Evolutionary conservation across 1,284 basidiomycete genomes (phyloP), one percentile per base, ranked within the genome.

Genomic region (Uromyces viciae-fabae): DNA sequence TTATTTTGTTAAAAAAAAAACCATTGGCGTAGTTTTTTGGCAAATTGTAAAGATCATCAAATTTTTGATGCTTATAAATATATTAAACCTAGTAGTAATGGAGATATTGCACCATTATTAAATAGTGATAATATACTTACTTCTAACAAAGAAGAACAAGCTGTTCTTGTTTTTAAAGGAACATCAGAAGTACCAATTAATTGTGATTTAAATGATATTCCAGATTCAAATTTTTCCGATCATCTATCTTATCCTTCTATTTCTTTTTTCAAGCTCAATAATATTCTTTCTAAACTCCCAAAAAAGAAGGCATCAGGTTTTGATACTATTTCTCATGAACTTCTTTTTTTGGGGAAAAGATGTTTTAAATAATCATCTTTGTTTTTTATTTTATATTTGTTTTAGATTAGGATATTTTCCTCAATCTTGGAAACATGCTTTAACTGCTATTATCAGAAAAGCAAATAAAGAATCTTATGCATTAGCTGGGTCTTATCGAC

Each of bases 401-500:
- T 28, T 56, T 19, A 5, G 28, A 19, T 19, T 56, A 8, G 52
- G 52, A 28, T 56, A 56, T 19, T 56, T 56, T 56, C 52, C 52
- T 56, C 5, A 56, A 7, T 4, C 4, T 4, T 56, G 52, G 52
- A 56, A 28, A 19, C 52, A 56, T 56, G 52, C 52, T 11, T 11
- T 49, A 49, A 54, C 49, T 22, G 71, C 42, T 28, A 73, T 73
- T 33, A 52, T 73, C 31, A 15, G 71, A 9, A 73, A 73, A 52
- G 43, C 40, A 7, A 33, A n/a, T 31, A 72, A 52, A 31, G 42
- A 49, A 3, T 17, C 4, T 8, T 72, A 52, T 31, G 19, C 42
- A 15, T 11, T 2, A 3, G 11, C 73, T 1, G n/a, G n/a, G 17
- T 22, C 42, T 1, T 75, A 75, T 56, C 11, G 33, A 60, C 54